phyloP scores from a whole-genome alignment of 305 asterid genomes.

The Solanum chacoense region DNA sequence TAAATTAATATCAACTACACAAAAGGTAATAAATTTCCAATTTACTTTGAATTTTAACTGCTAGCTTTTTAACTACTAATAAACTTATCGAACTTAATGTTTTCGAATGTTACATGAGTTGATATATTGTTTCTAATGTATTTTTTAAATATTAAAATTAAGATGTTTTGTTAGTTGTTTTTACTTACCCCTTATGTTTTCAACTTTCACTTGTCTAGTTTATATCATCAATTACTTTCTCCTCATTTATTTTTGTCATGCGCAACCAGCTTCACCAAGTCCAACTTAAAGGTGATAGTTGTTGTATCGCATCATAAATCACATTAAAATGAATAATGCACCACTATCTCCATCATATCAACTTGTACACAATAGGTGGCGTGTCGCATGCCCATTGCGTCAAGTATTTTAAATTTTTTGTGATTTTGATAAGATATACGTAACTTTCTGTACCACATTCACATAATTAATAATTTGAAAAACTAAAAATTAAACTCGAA shows the following conservation, averaged over 20 bases:
- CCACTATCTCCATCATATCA: not conserved
- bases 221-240: not conserved
- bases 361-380: not conserved
- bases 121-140: too few species aligned
- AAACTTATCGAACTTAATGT: too few species aligned
- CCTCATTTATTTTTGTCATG: too few species aligned
- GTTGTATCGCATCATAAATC: not conserved
- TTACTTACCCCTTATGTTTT: not conserved
- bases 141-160: too few species aligned
- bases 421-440: too few species aligned
- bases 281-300: too few species aligned
- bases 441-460: not conserved
- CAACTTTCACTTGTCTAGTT: not conserved
- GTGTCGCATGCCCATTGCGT: not conserved
- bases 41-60: not conserved
- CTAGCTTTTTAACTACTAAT: not conserved
- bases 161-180: not conserved
- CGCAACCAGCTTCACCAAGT: not conserved
- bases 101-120: too few species aligned
- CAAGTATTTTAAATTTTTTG: not conserved
- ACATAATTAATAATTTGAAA: not conserved
- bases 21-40: not conserved
- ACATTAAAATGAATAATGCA: not conserved
- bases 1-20: not conserved
- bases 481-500: not conserved